Evolutionary conservation across 768 basidiomycete species (phyloP), one percentile per base, ranked within the genome.

Genomic region (Amanita pallidorosea): DNA sequence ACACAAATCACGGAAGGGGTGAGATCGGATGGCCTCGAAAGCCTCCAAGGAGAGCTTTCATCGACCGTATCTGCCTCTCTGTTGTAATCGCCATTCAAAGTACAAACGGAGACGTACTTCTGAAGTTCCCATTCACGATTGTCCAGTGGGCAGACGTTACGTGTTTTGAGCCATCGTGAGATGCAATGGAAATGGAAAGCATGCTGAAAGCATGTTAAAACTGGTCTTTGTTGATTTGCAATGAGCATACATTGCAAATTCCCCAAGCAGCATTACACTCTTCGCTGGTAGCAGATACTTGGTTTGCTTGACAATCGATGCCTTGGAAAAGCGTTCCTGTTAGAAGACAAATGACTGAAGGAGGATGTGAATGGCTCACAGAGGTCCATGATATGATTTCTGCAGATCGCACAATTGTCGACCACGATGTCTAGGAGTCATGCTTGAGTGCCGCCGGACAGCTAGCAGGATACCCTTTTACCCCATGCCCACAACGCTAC

Each of bases 301-400:
- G 96, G 66, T 99, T 98, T 40, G 96, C 96, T 66, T 99, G 96
- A 66, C 96, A 99, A 65, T 99, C 96, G 65, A 99, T 99, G 72
- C 96, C 95, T 99, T 33, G n/a, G 22, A 36, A 44, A 15, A 27
- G 42, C 48, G 2, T 42, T 22, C 46, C 47, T 25, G 43, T 36
- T 45, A 50, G 52, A 29, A 45, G 31, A 17, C 18, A 36, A 36
- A 51, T 48, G 18, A 58, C 45, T 43, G 35, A 25, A 33, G 29
- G 5, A 23, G 49, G 37, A 25, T 20, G 44, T 40, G 8, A 37
- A 18, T 17, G 46, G 20, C 35, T 17, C 15, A 98, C 96, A 99
- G 41, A 98, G 85, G 67, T 99, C 96, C 96, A 99, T 99, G 72
- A 99, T 98, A 64, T 99, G 95, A 66, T 97, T 97, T 67, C 93